phyloP scores from a whole-genome alignment of 129 eudicot genomes.

The Flaveria bidentis region DNA sequence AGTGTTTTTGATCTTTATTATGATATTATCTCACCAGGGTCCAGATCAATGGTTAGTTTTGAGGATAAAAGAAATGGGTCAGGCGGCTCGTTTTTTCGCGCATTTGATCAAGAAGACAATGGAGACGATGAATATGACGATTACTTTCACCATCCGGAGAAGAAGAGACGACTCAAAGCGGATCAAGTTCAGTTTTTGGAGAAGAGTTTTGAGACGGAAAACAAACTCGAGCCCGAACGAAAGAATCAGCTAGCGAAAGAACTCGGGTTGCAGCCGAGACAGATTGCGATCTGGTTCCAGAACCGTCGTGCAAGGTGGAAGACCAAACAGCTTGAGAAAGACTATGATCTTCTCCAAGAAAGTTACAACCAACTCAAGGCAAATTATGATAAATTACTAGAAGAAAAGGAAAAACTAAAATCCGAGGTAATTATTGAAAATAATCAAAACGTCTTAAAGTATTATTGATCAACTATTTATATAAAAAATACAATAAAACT shows the following conservation, averaged over 20 bases:
- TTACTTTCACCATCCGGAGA: slow-evolving; percentile 80
- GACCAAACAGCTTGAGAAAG: slow-evolving; percentile 75
- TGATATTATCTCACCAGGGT: slow-evolving; percentile 40
- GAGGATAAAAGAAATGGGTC: slow-evolving; percentile 49
- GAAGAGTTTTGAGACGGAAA: slow-evolving; percentile 68
- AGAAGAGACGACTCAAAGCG: slow-evolving; percentile 73
- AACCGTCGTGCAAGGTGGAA: slow-evolving; percentile 94
- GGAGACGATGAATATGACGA: slow-evolving; percentile 81
- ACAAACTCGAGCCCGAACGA: slow-evolving; percentile 93
- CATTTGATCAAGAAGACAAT: slow-evolving; percentile 60
- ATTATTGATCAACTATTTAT: no score
- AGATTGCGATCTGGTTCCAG: slow-evolving; percentile 94
- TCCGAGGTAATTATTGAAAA: slow-evolving; percentile 49
- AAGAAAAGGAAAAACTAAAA: slow-evolving; percentile 73
- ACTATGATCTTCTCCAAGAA: slow-evolving; percentile 66
- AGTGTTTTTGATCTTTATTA: slow-evolving; percentile 7
- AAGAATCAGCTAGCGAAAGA: slow-evolving; percentile 92
- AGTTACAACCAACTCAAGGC: slow-evolving; percentile 68
- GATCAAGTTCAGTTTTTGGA: slow-evolving; percentile 87
- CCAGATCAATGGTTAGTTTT: slow-evolving; percentile 80
- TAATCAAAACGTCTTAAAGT: no score
- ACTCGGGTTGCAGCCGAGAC: slow-evolving; percentile 91
- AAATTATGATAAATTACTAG: slow-evolving; percentile 62
- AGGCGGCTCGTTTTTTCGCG: slow-evolving; percentile 40
- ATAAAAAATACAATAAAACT: not conserved